Conservation (phyloP, 345 rosid genomes). For the Populus euphratica region DNA sequence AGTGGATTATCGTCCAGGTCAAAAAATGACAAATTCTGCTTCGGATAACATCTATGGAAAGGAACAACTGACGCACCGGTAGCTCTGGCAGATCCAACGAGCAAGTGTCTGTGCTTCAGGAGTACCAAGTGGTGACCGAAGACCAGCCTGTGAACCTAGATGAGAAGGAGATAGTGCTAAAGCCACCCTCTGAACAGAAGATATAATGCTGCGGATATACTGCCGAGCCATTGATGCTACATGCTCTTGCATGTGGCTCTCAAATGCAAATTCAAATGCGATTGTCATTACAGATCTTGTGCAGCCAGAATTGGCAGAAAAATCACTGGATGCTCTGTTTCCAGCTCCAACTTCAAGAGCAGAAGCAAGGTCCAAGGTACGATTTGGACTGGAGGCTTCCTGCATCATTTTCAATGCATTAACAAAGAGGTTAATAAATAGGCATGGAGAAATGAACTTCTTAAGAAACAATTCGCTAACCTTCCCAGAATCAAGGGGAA, state of each 20-base stretch:
- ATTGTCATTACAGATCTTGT: slow-evolving; percentile 92
- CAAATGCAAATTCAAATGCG: slow-evolving; percentile 87
- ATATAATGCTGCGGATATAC: slow-evolving; percentile 80
- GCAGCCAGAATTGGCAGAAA: slow-evolving; percentile 53
- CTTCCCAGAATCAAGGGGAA: slow-evolving; percentile 90
- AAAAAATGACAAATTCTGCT: background rate
- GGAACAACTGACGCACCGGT: slow-evolving; percentile 38
- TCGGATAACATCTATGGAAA: background rate
- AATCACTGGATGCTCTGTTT: slow-evolving; percentile 53
- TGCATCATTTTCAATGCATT: slow-evolving; percentile 27
- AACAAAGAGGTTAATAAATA: background rate
- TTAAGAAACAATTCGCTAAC: slow-evolving; percentile 26
- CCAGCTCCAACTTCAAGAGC: slow-evolving; percentile 88
- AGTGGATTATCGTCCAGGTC: background rate
- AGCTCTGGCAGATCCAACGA: slow-evolving; percentile 90
- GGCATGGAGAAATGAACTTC: background rate
- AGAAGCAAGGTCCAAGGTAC: slow-evolving; percentile 91
- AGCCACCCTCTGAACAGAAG: slow-evolving; percentile 94
- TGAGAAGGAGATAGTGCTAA: slow-evolving; percentile 89
- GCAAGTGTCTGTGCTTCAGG: slow-evolving; percentile 98
- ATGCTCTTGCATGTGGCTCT: slow-evolving; percentile 95
- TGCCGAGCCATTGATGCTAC: slow-evolving; percentile 91
- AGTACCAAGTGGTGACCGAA: slow-evolving; percentile 77
- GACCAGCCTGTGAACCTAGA: slow-evolving; percentile 77
- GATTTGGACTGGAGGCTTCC: slow-evolving; percentile 91